Evolutionary conservation across 2,329 filamentous ascomycete species (phyloP).

Genomic region (Microcyclospora pomicola): DNA sequence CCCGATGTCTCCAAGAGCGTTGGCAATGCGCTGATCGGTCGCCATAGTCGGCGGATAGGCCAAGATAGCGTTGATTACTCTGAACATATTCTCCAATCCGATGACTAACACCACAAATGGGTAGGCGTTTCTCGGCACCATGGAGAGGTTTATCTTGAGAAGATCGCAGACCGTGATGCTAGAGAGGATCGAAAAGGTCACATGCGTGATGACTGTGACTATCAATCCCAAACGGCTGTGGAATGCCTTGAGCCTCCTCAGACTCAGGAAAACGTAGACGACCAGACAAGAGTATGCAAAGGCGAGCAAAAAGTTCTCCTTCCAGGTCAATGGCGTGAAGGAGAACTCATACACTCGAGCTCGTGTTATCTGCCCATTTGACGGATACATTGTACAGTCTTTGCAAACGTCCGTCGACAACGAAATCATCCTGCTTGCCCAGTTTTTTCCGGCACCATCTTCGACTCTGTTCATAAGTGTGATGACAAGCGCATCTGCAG

Average conservation of each 20-base stretch:
- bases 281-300: constrained; percentile 51
- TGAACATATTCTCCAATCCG: constrained; percentile 61
- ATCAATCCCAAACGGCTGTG: constrained; percentile 64
- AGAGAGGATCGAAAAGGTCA: constrained; percentile 55
- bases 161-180: constrained; percentile 70
- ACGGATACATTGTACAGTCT: constrained; percentile 53
- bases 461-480: constrained; percentile 57
- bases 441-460: constrained; percentile 49
- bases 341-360: constrained; percentile 65
- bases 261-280: constrained; percentile 51
- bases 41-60: constrained; percentile 54
- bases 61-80: constrained; percentile 64
- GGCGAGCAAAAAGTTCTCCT: constrained; percentile 50
- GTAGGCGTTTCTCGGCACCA: constrained; percentile 60
- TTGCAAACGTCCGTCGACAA: constrained; percentile 38
- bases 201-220: constrained; percentile 53
- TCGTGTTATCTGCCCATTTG: constrained; percentile 38
- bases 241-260: constrained; percentile 58
- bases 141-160: constrained; percentile 59
- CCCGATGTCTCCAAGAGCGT: constrained; percentile 60
- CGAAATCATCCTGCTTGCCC: constrained; percentile 46
- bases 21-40: constrained; percentile 55
- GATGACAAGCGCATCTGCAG: constrained; percentile 65
- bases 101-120: constrained; percentile 64
- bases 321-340: constrained; percentile 56